phyloP scores from a whole-genome alignment of 768 basidiomycete genomes.

The Rhodotorula graminis region DNA sequence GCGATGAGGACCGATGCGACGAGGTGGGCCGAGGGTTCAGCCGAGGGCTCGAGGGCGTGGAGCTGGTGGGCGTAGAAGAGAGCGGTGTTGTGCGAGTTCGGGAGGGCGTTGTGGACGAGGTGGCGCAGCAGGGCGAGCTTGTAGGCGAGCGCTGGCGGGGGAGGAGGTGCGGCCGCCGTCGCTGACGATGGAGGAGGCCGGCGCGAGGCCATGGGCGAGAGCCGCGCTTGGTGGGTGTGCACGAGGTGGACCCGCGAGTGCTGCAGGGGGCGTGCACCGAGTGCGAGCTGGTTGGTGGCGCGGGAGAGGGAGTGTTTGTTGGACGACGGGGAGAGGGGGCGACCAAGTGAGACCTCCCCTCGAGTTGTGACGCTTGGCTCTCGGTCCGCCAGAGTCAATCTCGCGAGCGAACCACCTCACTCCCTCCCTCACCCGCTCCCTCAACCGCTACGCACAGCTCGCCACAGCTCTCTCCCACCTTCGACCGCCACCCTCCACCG shows the following conservation, averaged over 20 bases:
- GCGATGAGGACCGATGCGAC: conserved; percentile 72
- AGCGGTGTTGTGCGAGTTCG: conserved; percentile 54
- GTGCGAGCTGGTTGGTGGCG: too few species aligned
- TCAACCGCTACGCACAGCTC: neutral
- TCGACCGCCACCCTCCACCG: neutral
- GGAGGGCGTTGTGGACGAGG: conserved; percentile 8
- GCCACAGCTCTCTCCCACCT: neutral
- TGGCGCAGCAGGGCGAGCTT: conserved; percentile 9
- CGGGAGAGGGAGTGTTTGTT: too few species aligned
- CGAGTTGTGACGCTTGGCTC: neutral
- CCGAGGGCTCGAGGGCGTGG: conserved; percentile 62
- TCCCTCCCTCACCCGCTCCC: neutral
- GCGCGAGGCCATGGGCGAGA: neutral
- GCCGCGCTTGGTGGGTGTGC: too few species aligned
- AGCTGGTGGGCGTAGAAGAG: conserved; percentile 86
- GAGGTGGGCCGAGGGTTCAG: conserved; percentile 77
- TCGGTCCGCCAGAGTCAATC: neutral
- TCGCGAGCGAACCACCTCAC: neutral
- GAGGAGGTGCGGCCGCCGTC: neutral
- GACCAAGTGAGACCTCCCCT: neutral
- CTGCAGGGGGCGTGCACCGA: neutral
- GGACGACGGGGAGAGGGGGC: too few species aligned
- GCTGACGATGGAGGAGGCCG: neutral
- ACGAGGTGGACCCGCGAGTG: too few species aligned
- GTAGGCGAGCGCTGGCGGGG: neutral